These are phyloP conservation scores for Plasmodium gonderi DNA, from an alignment of 169 alveolate species.

Conservation along the genomic window DNA sequence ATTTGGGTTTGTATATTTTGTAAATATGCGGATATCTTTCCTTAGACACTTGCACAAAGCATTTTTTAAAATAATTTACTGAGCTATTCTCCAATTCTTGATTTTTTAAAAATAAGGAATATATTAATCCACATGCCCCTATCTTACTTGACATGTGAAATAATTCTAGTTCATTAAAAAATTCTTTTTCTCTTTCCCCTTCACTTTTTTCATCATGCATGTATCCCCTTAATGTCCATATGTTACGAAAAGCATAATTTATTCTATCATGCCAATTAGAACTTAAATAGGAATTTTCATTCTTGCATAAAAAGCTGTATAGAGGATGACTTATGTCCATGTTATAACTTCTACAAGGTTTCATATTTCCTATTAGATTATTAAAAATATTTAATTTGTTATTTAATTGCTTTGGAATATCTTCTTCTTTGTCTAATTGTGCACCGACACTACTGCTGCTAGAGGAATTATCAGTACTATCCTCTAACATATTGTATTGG, in stretches of 20 bases:
- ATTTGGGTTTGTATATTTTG: slow-evolving; percentile 79
- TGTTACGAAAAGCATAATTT: slow-evolving; percentile 72
- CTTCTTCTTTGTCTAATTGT: neutral
- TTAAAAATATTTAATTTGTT: slow-evolving; percentile 21
- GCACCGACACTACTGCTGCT: neutral
- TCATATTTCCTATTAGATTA: slow-evolving; percentile 13
- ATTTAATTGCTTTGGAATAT: neutral
- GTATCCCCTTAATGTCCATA: slow-evolving; percentile 44
- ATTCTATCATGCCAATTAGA: slow-evolving; percentile 75
- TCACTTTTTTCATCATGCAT: slow-evolving; percentile 61
- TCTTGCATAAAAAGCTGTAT: slow-evolving; percentile 49
- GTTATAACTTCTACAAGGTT: slow-evolving; percentile 53
- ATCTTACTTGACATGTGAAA: slow-evolving; percentile 65
- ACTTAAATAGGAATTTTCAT: slow-evolving; percentile 62
- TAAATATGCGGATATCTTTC: slow-evolving; percentile 61
- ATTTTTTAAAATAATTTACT: slow-evolving; percentile 30
- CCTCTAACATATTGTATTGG: no score
- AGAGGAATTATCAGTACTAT: neutral
- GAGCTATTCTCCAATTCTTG: slow-evolving; percentile 9
- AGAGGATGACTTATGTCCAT: slow-evolving; percentile 56
- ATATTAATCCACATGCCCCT: slow-evolving; percentile 73
- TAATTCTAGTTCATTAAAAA: slow-evolving; percentile 53
- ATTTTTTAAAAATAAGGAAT: slow-evolving; percentile 41
- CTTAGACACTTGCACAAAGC: slow-evolving; percentile 32
- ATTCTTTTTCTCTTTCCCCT: slow-evolving; percentile 62